Conservation (phyloP, 2,329 filamentous ascomycete genomes). For the Biscogniauxia mediterranea region DNA sequence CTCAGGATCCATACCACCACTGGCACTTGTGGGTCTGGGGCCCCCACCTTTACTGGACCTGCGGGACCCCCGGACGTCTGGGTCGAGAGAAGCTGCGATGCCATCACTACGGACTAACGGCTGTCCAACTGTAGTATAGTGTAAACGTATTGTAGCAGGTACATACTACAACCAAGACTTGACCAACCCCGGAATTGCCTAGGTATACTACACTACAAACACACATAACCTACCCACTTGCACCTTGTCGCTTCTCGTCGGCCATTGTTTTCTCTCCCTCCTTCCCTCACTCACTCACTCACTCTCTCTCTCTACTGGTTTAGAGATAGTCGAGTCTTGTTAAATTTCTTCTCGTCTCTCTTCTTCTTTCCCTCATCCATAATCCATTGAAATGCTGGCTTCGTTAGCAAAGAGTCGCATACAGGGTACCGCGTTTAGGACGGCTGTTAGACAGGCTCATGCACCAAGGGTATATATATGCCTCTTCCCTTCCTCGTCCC, state of each 20-base stretch:
- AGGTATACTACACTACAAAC: not conserved
- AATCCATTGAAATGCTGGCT: slow-evolving; percentile 32
- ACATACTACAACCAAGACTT: too few species aligned
- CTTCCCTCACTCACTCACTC: not conserved
- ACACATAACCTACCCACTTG: not conserved
- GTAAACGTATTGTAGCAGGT: too few species aligned
- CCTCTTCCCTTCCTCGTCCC: not conserved
- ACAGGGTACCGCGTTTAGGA: slow-evolving; percentile 33
- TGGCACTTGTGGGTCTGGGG: not conserved
- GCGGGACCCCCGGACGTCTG: not conserved
- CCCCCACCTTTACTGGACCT: not conserved
- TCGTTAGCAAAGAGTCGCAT: slow-evolving; percentile 34
- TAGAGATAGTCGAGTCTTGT: not conserved
- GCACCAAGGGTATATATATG: slow-evolving; percentile 22
- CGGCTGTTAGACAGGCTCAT: slow-evolving; percentile 25
- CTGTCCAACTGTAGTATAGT: too few species aligned
- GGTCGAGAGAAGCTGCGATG: not conserved
- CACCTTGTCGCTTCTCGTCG: not conserved
- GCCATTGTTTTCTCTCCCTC: not conserved
- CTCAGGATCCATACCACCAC: too few species aligned
- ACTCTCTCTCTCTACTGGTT: slow-evolving; percentile 5
- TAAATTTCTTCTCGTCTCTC: slow-evolving; percentile 10
- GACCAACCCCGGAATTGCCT: not conserved
- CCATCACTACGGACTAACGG: not conserved
- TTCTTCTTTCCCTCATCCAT: slow-evolving; percentile 11